Conservation (phyloP, 2,329 filamentous ascomycete genomes). For the Ascochyta clinopodiicola region DNA sequence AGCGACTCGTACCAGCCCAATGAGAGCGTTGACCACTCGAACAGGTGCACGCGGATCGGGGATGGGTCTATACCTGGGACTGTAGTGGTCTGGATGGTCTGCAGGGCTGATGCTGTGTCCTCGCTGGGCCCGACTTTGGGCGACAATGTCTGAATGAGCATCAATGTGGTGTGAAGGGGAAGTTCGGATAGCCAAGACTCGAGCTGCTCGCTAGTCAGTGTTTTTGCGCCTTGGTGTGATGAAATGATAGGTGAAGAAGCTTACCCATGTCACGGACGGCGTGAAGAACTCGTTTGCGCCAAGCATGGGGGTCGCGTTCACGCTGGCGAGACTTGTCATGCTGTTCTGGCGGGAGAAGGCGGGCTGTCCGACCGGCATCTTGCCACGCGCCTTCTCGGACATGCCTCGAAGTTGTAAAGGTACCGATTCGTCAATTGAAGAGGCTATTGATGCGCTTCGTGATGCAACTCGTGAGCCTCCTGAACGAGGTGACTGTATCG, state of each 20-base stretch:
- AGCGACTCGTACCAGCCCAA: constrained; percentile 96
- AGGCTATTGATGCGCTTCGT: constrained; percentile 72
- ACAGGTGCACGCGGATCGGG: constrained; percentile 80
- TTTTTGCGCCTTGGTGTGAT: neutral
- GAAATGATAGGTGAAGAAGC: constrained; percentile 21
- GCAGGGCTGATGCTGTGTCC: constrained; percentile 48
- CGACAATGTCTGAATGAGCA: constrained; percentile 70
- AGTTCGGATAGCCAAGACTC: constrained; percentile 93
- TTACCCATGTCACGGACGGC: constrained; percentile 77
- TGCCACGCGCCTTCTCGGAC: constrained; percentile 96
- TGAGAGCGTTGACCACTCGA: constrained; percentile 90
- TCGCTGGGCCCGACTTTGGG: constrained; percentile 59
- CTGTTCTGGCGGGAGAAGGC: constrained; percentile 91
- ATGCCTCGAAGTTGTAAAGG: constrained; percentile 86
- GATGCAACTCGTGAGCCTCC: constrained; percentile 48
- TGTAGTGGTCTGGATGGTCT: constrained; percentile 65
- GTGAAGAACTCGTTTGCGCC: constrained; percentile 71
- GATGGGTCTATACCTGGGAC: constrained; percentile 77
- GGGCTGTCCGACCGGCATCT: constrained; percentile 85
- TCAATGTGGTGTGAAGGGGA: constrained; percentile 84
- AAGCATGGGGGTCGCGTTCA: constrained; percentile 62
- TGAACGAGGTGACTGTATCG: constrained; percentile 34
- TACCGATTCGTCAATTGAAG: constrained; percentile 76
- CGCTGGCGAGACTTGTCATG: constrained; percentile 76
- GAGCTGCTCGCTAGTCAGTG: constrained; percentile 60